Conservation (phyloP, 352 stramenopile species). For the Phytophthora citricola region DNA sequence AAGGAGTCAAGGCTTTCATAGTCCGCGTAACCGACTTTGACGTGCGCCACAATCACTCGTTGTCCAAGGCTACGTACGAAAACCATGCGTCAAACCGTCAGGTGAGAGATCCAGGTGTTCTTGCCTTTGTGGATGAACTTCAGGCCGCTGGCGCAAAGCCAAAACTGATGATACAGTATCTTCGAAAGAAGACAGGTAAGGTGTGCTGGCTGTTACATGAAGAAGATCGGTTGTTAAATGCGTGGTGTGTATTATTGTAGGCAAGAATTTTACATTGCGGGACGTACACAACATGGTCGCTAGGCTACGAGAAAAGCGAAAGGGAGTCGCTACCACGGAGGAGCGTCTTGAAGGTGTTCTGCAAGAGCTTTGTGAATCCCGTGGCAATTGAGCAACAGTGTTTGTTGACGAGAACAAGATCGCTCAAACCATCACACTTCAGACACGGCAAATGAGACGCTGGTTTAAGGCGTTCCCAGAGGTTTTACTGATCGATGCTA, state of each 20-base stretch:
- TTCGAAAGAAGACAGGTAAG: conserved; percentile 5
- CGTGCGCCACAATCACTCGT: conserved; percentile 4
- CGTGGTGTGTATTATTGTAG: background rate
- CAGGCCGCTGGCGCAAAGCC: conserved; percentile 6
- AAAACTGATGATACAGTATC: conserved; percentile 10
- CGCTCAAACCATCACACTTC: background rate
- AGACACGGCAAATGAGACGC: background rate
- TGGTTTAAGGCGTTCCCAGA: background rate
- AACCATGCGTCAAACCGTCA: conserved; percentile 5
- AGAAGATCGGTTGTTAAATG: no score
- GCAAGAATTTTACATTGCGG: conserved; percentile 1
- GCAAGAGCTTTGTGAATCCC: conserved; percentile 1
- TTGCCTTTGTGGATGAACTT: conserved; percentile 10
- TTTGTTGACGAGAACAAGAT: conserved; percentile 3
- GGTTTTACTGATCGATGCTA: background rate
- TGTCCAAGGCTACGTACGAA: background rate
- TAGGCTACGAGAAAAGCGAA: background rate
- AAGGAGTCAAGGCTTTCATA: conserved; percentile 1
- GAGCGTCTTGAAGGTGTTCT: background rate
- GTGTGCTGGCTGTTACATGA: background rate
- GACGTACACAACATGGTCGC: conserved; percentile 16
- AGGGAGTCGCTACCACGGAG: background rate
- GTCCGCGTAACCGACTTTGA: conserved; percentile 5
- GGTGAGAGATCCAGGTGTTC: background rate
- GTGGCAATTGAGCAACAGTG: background rate